A percentile compares a stretch with the other conserved stretches of the same genome.
phyloP scores from a whole-genome alignment of 2,329 filamentous ascomycete species.

The Magnaporthiopsis rhizophila region DNA sequence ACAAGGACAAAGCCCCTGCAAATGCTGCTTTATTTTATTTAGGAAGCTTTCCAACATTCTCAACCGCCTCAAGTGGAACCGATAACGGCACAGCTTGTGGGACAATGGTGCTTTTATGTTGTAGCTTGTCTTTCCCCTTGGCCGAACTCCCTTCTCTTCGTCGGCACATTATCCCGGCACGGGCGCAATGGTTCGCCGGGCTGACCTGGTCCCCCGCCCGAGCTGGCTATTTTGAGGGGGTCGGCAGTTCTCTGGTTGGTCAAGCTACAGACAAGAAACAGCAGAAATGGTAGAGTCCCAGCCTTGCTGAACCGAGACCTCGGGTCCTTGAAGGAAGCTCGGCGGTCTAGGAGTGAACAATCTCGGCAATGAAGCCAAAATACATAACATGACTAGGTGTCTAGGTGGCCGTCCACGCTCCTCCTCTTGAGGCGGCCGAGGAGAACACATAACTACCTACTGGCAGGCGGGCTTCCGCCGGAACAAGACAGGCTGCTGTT shows the following conservation, averaged over 20 bases:
- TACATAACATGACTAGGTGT: neutral
- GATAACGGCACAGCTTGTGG: too few relatives aligned
- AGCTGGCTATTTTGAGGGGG: neutral
- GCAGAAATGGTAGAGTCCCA: neutral
- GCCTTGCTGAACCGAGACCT: neutral
- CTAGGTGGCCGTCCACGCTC: neutral
- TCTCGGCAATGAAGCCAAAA: neutral
- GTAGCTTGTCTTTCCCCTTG: too few relatives aligned
- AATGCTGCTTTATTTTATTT: neutral
- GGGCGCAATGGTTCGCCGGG: too few relatives aligned
- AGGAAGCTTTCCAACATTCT: too few relatives aligned
- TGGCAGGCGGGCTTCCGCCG: neutral
- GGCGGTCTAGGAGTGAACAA: neutral
- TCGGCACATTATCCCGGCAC: neutral
- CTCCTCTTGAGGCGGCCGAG: too few relatives aligned
- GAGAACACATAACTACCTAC: too few relatives aligned
- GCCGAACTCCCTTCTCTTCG: neutral
- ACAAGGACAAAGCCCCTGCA: neutral
- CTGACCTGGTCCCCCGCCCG: neutral
- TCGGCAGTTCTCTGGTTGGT: conserved; percentile 19
- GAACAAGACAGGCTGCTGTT: too few relatives aligned
- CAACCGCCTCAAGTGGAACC: too few relatives aligned
- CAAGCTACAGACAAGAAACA: neutral
- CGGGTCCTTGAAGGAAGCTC: neutral
- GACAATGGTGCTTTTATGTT: neutral